Base-by-base conservation (phyloP, 2,329 filamentous ascomycete species). In the Aspergillus japonicus region DNA sequence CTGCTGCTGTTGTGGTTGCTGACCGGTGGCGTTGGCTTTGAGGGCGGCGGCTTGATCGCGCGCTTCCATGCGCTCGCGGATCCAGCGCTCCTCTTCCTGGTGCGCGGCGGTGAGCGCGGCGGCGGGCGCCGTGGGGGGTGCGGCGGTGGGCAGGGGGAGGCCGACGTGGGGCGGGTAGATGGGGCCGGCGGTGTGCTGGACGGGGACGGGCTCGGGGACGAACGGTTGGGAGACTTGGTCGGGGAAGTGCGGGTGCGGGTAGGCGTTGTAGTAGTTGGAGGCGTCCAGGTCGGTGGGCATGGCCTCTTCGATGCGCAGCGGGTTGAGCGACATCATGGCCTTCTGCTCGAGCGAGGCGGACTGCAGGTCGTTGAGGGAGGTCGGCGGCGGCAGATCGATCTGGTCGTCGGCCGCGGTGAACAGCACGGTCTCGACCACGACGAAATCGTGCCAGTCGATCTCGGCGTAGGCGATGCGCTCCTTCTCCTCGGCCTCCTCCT, bases 371-470 rank as follows among this genome's bases (percentile, higher is more conserved):
- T 91, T 90, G 47, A 97, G 86, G 5, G 89, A 92, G 4, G 92
- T 95, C 1, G 95, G 95, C 1, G 93, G 89, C 33, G 94, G 93
- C 11, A 99, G 87, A 64, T 95, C 89, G 42, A 88, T 87, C 64
- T 90, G 85, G 66, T 97, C 93, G 74, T 99, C 95, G 44, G 86
- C 85, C 67, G 96, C 93, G 60, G 87, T 92, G 75, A 99, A 99
- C 16, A 92, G 83, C 56, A 99, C 93, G 0, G 93, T 97, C 77
- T 97, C 95, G 49, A 97, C 92, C 21, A 99, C 90, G 35, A 94
- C 89, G 69, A 99, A 99, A 73, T 98, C 94, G 71, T 96, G 91
- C 95, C 95, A 99, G 76, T 99, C 95, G 64, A 99, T 95, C 68
- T 95, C 89, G 1, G 90, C 89, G 75, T 95, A 89, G 56, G 84